Percentiles rank a stretch among this genome's conserved stretches.
Conservation (phyloP, 257 asterid species). For the Coffea eugenioides region DNA sequence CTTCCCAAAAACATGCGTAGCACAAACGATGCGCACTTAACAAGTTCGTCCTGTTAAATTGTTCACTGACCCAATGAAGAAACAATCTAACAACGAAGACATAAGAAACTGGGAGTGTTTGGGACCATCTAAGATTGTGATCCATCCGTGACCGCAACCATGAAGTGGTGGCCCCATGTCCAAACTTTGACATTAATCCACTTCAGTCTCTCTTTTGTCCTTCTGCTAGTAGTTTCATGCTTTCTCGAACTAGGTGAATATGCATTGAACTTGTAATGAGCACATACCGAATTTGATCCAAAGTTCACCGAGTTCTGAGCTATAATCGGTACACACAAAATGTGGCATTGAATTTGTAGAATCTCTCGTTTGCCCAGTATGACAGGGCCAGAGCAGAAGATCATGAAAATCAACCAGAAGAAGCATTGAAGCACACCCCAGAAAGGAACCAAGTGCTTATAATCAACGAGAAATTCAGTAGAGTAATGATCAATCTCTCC, state of each 20-base stretch:
- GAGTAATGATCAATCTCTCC: constrained; percentile 27
- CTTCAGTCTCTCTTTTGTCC: not conserved
- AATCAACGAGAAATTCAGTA: constrained; percentile 25
- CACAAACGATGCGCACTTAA: not conserved
- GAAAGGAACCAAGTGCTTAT: constrained; percentile 10
- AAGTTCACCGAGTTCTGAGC: not conserved
- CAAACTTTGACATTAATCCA: no score
- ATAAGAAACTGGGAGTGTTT: not conserved
- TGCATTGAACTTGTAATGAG: not conserved
- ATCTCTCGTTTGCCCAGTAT: constrained; percentile 12
- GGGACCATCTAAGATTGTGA: not conserved
- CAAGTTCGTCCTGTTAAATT: not conserved
- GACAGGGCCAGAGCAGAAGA: constrained; percentile 17
- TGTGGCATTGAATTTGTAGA: constrained; percentile 9
- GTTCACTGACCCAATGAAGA: not conserved
- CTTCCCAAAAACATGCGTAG: not conserved
- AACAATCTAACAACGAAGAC: not conserved
- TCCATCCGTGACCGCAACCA: not conserved
- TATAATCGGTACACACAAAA: not conserved
- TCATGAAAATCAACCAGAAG: constrained; percentile 9
- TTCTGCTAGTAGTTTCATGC: not conserved
- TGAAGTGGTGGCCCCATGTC: not conserved
- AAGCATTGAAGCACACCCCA: constrained; percentile 1
- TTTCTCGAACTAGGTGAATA: not conserved
- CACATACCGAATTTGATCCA: not conserved